phyloP scores from a whole-genome alignment of 2,329 filamentous ascomycete species.

The Cladophialophora carrionii region DNA sequence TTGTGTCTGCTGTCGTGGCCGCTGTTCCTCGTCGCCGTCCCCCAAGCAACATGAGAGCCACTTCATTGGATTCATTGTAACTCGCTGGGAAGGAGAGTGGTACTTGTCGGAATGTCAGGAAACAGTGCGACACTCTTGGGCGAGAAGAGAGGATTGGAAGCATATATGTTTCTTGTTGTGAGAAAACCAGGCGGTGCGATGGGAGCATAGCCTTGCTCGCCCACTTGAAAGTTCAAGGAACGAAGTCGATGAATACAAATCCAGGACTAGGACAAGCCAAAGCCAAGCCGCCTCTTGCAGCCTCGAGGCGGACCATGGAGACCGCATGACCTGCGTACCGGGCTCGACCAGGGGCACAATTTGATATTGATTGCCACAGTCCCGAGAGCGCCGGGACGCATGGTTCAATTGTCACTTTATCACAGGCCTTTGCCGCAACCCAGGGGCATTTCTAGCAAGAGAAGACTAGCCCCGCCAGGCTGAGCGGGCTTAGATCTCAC shows the following conservation, averaged over 20 bases:
- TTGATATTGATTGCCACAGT: background rate
- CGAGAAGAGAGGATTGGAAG: background rate
- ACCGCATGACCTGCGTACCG: background rate
- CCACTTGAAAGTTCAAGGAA: background rate
- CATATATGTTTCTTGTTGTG: background rate
- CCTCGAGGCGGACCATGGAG: background rate
- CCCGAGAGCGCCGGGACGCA: background rate
- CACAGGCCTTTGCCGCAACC: background rate
- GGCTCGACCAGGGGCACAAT: background rate
- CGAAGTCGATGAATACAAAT: background rate
- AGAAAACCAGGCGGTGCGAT: background rate
- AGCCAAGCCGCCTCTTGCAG: background rate
- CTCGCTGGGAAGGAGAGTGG: background rate
- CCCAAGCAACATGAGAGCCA: constrained; percentile 16
- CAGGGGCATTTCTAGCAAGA: background rate
- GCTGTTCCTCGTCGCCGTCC: constrained; percentile 8
- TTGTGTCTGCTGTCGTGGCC: constrained; percentile 8
- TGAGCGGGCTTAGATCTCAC: constrained; percentile 16
- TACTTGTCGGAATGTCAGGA: background rate
- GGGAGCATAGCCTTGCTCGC: background rate
- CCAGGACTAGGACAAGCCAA: background rate
- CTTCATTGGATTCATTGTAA: constrained; percentile 8
- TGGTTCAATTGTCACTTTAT: background rate
- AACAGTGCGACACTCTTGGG: background rate
- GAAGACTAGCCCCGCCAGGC: background rate